Conservation (phyloP, 176 grass and related monocot species). For the Triticum aestivum region DNA sequence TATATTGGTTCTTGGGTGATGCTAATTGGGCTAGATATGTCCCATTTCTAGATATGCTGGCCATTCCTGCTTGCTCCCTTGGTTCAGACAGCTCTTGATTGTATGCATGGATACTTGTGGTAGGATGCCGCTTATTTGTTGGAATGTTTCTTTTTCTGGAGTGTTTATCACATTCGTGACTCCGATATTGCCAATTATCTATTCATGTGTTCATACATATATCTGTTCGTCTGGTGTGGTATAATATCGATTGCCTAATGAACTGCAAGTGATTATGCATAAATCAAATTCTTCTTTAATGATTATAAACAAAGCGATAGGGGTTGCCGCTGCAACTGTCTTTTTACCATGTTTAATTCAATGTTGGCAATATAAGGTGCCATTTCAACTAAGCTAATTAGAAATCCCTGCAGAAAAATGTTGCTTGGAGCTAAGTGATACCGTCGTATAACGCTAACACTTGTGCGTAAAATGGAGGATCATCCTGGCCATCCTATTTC, state of each 20-base stretch:
- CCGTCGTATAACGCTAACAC: slow-evolving; percentile 19
- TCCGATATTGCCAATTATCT: neutral
- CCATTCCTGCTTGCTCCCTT: neutral
- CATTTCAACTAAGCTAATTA: slow-evolving; percentile 8
- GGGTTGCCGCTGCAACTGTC: neutral
- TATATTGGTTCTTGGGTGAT: neutral
- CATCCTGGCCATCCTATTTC: slow-evolving; percentile 39
- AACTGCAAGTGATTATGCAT: neutral
- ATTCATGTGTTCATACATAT: neutral
- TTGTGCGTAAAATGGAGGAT: slow-evolving; percentile 48
- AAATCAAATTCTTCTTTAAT: neutral
- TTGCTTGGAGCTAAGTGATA: slow-evolving; percentile 34
- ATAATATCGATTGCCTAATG: neutral
- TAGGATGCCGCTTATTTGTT: neutral
- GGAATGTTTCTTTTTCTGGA: neutral
- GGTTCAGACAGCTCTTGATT: slow-evolving; percentile 11
- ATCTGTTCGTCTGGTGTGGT: neutral
- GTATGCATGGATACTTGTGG: slow-evolving; percentile 7
- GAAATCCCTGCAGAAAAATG: slow-evolving; percentile 21
- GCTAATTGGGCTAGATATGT: neutral
- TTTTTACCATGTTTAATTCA: slow-evolving; percentile 13
- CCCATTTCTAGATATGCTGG: neutral
- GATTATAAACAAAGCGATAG: neutral
- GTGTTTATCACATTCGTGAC: neutral
- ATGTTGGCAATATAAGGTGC: slow-evolving; percentile 20